Base-by-base conservation (phyloP, 805 yeast genomes). In the Metschnikowia lachancei region DNA sequence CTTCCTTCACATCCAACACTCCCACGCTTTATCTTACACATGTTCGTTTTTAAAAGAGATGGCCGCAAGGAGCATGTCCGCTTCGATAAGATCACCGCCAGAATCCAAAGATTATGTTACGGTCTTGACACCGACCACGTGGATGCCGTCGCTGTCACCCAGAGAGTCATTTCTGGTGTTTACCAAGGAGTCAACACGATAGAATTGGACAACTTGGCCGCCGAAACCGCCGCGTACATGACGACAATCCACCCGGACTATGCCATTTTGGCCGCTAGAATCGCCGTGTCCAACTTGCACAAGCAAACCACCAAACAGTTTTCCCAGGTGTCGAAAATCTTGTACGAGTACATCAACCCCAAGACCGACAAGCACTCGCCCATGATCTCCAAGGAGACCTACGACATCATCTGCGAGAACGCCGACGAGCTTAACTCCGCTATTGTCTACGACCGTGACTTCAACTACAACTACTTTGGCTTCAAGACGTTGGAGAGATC, bases 241-340 rank as follows among this genome's bases (percentile, higher is more conserved):
- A 90, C 97, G 49, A 92, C 98, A 11, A 80, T 87, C 52, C 98
- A 92, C 67, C 98, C 98, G n/a, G 98, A 94, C 70, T 91, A 92
- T 60, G 97, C 97, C 22, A 82, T 83, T 36, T 76, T 90, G 58
- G 97, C 97, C 45, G 97, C 98, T 30, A 83, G 99, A 72, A 85
- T 92, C 51, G 97, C 98, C 17, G 84, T 94, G 45, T 87, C 97
- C 35, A 89, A 89, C 66, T 76, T 94, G 63, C 97, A 92, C 74
- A 91, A 91, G 70, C 96, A 90, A 71, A 91, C 97, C 43, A 86
- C 89, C 50, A 86, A 87, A 67, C 85, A 77, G 61, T 92, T 87
- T 59, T 84, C 95, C 33, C 82, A 81, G 57, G 95, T 89, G 40
- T 71, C 87, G 45, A 77, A 77, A 50, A 83, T 84, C 48, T 75